Percentiles rank a stretch among this genome's conserved stretches.
Conservation (phyloP, 306 rosid genomes). For the Carpinus viminea region DNA sequence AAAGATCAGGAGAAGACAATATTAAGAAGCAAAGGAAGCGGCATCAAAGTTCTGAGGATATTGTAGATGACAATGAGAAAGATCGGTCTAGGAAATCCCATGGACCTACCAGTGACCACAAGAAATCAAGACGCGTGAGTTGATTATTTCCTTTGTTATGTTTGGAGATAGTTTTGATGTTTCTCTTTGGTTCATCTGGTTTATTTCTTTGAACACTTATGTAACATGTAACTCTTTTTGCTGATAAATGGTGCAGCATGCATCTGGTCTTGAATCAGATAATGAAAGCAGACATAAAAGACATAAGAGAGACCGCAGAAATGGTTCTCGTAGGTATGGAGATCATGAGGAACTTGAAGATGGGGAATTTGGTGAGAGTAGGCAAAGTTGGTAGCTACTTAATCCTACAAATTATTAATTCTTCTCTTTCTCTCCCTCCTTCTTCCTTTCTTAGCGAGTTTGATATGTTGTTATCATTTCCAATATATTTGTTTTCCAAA, state of each 20-base stretch:
- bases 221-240: neutral
- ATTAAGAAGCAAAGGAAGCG: constrained; percentile 60
- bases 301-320: constrained; percentile 73
- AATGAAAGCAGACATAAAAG: constrained; percentile 70
- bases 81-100: constrained; percentile 70
- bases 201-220: constrained; percentile 16
- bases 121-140: constrained; percentile 76
- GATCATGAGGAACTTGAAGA: constrained; percentile 72
- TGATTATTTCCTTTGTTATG: constrained; percentile 12
- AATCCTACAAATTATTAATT: constrained; percentile 11
- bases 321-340: constrained; percentile 61
- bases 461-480: constrained; percentile 1
- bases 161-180: constrained; percentile 6
- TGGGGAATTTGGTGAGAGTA: constrained; percentile 72
- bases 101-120: constrained; percentile 61
- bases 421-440: neutral
- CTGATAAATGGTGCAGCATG: constrained; percentile 51
- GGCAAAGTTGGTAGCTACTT: constrained; percentile 59
- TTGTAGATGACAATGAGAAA: constrained; percentile 54
- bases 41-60: constrained; percentile 63
- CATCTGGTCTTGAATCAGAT: constrained; percentile 73
- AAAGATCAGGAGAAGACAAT: constrained; percentile 49
- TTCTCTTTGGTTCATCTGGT: constrained; percentile 9
- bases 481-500: constrained; percentile 17
- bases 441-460: neutral